Conservation (phyloP, 805 yeast genomes). For the Wickerhamomyces bovis region DNA sequence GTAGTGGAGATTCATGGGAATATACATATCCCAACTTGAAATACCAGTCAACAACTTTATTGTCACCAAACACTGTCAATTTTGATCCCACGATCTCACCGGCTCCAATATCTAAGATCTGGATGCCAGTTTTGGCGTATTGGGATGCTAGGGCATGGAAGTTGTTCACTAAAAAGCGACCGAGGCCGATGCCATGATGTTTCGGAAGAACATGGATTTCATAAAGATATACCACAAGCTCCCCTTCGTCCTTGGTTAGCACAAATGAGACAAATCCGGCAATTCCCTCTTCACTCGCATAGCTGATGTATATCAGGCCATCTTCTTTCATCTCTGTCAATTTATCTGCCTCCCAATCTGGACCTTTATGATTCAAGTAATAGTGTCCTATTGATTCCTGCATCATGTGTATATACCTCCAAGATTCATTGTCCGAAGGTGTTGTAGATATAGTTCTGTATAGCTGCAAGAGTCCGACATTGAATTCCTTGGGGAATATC, state of each 20-base stretch:
- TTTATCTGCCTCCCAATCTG: slow-evolving; percentile 28
- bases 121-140: slow-evolving; percentile 7
- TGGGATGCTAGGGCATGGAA: slow-evolving; percentile 30
- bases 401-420: slow-evolving; percentile 7
- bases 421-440: background rate
- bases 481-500: background rate
- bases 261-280: slow-evolving; percentile 43
- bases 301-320: slow-evolving; percentile 13
- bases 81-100: slow-evolving; percentile 13
- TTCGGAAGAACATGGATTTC: slow-evolving; percentile 44
- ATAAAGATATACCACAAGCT: slow-evolving; percentile 42
- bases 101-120: background rate
- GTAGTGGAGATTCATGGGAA: slow-evolving; percentile 40
- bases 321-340: slow-evolving; percentile 37
- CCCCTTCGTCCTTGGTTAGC: slow-evolving; percentile 34
- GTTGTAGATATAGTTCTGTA: background rate
- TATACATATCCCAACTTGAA: slow-evolving; percentile 30
- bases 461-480: background rate
- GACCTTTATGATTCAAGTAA: slow-evolving; percentile 14
- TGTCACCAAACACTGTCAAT: slow-evolving; percentile 47
- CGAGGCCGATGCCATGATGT: slow-evolving; percentile 33
- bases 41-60: slow-evolving; percentile 43
- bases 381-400: slow-evolving; percentile 13
- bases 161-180: slow-evolving; percentile 30
- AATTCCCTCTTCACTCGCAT: slow-evolving; percentile 11